Base-by-base conservation (phyloP, 495 filamentous ascomycete species). In the Neurospora tetraspora region DNA sequence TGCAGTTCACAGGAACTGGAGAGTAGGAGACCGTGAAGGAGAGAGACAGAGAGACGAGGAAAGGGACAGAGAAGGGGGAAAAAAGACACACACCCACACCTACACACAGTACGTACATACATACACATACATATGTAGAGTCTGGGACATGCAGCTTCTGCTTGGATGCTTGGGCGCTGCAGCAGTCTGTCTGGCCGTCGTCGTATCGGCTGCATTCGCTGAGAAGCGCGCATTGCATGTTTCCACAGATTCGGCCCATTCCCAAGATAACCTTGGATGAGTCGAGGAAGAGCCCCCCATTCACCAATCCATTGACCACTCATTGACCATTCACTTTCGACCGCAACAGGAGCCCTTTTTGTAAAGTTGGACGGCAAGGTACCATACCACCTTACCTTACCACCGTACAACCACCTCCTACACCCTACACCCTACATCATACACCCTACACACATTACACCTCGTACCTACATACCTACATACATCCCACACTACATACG, bases 201-300 rank as follows among this genome's bases (percentile, higher is more conserved):
- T 70, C 68, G 68, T 42, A 72, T 75, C 59, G 73, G 71, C 69
- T 77, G 76, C 74, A 76, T 73, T 76, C 27, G 69, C 71, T 73
- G 39, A 69, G 71, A 74, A 78, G 76, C 74, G 76, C 74, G 73
- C 73, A 74, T 75, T 76, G 73, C 71, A 45, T 74, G 70, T 47
- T 75, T 68, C 73, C 75, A 78, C 73, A 73, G 73, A 73, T 74
- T 71, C 72, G 73, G 68, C 76, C 74, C 76, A 77, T 75, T 73
- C 27, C 53, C 53, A 65, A 18, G 53, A 65, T 18, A 34, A 65
- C 53, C 27, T 65, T 65, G 53, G 23, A 61, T 34, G 27, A 61
- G 12, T 61, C 53, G 31, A 16, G 12, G 53, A 61, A 61, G 23
- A 61, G 53, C 23, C 53, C 47, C 31, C 53, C 53, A 31, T 59